Evolutionary conservation across 108 stramenopile species (phyloP), one percentile per base, ranked within the genome.

Genomic region (Conticribra guillardii): DNA sequence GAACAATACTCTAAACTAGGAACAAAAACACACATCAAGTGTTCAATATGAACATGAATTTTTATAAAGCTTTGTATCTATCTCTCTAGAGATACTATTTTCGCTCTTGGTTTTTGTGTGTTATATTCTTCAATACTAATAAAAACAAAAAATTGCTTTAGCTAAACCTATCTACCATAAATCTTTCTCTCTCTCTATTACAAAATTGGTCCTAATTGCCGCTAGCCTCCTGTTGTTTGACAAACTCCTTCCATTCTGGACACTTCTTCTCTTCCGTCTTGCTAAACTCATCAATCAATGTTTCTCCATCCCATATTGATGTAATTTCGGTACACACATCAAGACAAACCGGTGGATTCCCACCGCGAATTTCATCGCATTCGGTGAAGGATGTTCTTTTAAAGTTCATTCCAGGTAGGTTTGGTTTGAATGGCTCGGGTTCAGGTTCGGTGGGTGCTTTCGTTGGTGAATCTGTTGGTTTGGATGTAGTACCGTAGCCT

Each of bases 291-390:
- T 56, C 26, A 16, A 56, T 56, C 55, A 56, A 56, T 5, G 55
- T 56, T 3, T 17, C 23, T 5, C 55, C 55, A 17, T 56, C 55
- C 22, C 8, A 56, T 4, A 56, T 29, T 4, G 55, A 56, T 30
- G 55, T 56, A 9, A 56, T 56, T 5, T 26, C 27, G 27, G 55
- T 56, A 29, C 55, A 56, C 22, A 56, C 55, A 30, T 56, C 17
- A 17, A 56, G 21, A 56, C 55, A 56, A 28, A 56, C 55, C 26
- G 17, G 55, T 15, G 55, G 55, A 4, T 17, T 29, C 8, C 55
- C 55, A 15, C 27, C 23, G 3, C 55, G 55, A 4, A 56, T 17
- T 17, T 56, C 55, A 26, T 23, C 21, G 23, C 55, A 56, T 5
- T 56, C 55, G 4, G 55, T 56, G 28, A 23, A 28, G 55, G 55